phyloP scores from a whole-genome alignment of 2,329 filamentous ascomycete genomes.

The Daldinia sp. region DNA sequence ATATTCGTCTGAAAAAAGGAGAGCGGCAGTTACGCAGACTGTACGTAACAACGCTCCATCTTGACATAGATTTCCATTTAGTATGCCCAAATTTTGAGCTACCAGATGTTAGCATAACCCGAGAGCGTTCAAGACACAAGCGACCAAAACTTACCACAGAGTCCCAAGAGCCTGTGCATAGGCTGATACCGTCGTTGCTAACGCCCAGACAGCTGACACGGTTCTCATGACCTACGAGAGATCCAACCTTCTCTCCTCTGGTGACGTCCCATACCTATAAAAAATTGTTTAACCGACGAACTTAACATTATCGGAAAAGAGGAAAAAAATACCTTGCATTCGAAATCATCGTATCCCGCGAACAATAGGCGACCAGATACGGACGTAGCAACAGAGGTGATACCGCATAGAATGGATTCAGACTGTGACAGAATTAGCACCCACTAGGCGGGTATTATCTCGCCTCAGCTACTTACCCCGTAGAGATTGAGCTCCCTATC shows the following conservation, averaged over 20 bases:
- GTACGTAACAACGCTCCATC: conserved; percentile 15
- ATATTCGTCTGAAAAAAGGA: conserved; percentile 39
- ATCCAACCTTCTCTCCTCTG: conserved; percentile 95
- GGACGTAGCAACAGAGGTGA: conserved; percentile 97
- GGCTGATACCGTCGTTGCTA: conserved; percentile 98
- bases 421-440: conserved; percentile 65
- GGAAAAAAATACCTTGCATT: conserved; percentile 87
- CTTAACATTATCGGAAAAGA: conserved; percentile 24
- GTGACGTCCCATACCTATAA: conserved; percentile 99
- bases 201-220: conserved; percentile 98
- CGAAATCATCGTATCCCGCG: conserved; percentile 97
- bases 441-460: too few relatives aligned
- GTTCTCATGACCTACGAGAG: conserved; percentile 96
- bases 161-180: conserved; percentile 99
- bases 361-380: conserved; percentile 95
- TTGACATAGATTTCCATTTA: conserved; percentile 52
- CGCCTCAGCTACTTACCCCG: conserved; percentile 59
- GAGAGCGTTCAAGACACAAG: conserved; percentile 45
- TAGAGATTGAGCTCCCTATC: conserved; percentile 80
- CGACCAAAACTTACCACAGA: conserved; percentile 80
- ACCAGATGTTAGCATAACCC: conserved; percentile 57
- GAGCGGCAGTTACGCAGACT: conserved; percentile 18
- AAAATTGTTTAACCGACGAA: conserved; percentile 21
- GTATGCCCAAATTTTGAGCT: conserved; percentile 92
- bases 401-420: conserved; percentile 95